Evolutionary conservation across 2,329 filamentous ascomycete genomes (phyloP), one percentile per base, ranked within the genome.

Genomic region (Aspergillus versicolor): DNA sequence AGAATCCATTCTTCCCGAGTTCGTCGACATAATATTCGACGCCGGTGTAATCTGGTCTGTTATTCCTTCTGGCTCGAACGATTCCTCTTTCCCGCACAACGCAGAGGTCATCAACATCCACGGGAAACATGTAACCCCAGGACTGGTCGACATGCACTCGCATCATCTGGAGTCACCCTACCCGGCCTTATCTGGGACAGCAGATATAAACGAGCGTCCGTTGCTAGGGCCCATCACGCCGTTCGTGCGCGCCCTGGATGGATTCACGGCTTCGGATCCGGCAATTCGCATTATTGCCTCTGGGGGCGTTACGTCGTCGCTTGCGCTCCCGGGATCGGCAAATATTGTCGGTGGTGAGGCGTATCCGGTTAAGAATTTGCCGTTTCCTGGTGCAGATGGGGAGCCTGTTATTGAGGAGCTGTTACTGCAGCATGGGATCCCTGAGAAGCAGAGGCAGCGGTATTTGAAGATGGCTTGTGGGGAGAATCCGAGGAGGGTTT

Each of bases 401-500:
- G 74, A 79, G 15, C 87, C 89, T 69, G 81, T 87, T 43, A 88
- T 85, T 52, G 84, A 83, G 2, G 73, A 78, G 22, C 83, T 88
- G 62, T 79, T 89, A 76, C 77, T 89, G 9, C 87, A 87, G 1
- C 85, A 88, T 51, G 86, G 86, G 0, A 47, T 62, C 19, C 52
- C 56, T 4, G 61, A 63, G 32, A 85, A 87, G 42, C 78, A 79
- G 21, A 83, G 77, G 58, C 88, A 86, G 83, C 80, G 88, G 19
- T 90, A 88, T 70, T 88, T 90, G 80, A 90, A 90, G 75, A 90
- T 90, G 87, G 88, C 88, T 0, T 90, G 87, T 61, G 87, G 87
- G 37, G 87, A 90, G 72, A 90, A 90, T 64, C 77, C 87, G 2
- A 88, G 88, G 74, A 30, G 40, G 4, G 75, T 84, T 0, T 87